Evolutionary conservation across 176 grass and related monocot species (phyloP).

Genomic region (Juncus inflexus): DNA sequence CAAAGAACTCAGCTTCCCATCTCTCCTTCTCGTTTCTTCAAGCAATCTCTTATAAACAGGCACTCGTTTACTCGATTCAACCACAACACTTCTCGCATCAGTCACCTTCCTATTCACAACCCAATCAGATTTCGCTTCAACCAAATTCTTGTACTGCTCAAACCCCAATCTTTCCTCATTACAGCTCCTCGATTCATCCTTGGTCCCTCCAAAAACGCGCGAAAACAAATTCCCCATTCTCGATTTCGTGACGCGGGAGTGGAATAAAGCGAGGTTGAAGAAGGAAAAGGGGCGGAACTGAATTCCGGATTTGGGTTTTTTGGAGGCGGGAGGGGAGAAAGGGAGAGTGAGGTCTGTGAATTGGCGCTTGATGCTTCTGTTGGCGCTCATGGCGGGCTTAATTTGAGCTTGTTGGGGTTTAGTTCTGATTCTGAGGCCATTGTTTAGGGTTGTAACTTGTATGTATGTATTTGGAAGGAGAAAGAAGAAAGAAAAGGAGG

Average conservation of each 20-base stretch:
- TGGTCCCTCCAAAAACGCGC: background rate
- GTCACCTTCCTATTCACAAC: constrained; percentile 19
- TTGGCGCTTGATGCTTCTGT: constrained; percentile 15
- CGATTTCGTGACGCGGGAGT: constrained; percentile 13
- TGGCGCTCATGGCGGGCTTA: constrained; percentile 2
- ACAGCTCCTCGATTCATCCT: constrained; percentile 15
- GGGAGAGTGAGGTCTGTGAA: constrained; percentile 8
- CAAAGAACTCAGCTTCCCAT: constrained; percentile 33
- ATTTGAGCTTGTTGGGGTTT: background rate
- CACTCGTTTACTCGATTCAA: background rate
- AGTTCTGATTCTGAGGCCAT: background rate
- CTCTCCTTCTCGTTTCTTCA: background rate
- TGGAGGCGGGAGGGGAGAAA: constrained; percentile 28
- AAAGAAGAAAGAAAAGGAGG: too few relatives aligned
- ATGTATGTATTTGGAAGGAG: background rate
- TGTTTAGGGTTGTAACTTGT: too few relatives aligned
- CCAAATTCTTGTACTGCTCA: constrained; percentile 5
- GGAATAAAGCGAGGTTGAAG: constrained; percentile 4
- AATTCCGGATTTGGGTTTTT: constrained; percentile 8
- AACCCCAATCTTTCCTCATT: constrained; percentile 11
- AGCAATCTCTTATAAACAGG: constrained; percentile 23
- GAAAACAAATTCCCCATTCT: constrained; percentile 35
- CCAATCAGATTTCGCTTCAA: constrained; percentile 22
- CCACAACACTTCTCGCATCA: constrained; percentile 5
- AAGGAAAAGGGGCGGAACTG: constrained; percentile 1